Conservation (phyloP, 768 basidiomycete species). For the Serendipita vermifera region DNA sequence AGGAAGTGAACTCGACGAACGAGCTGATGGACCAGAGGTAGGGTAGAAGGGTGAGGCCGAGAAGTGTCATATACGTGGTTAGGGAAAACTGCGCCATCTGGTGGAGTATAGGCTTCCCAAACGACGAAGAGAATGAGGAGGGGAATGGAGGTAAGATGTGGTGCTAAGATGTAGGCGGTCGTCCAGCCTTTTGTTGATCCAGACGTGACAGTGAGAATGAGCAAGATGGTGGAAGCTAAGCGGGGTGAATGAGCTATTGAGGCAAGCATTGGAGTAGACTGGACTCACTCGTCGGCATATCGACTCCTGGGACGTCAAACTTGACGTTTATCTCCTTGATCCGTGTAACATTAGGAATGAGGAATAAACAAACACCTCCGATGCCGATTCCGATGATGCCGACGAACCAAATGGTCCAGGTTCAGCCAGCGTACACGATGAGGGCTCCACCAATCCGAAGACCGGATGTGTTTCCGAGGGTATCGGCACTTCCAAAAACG, state of each 20-base stretch:
- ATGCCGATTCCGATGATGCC: slow-evolving; percentile 18
- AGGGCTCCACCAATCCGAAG: slow-evolving; percentile 14
- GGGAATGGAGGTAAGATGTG: slow-evolving; percentile 34
- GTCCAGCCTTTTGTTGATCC: slow-evolving; percentile 40
- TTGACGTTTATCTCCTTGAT: not conserved
- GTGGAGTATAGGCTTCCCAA: slow-evolving; percentile 34
- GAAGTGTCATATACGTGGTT: slow-evolving; percentile 2
- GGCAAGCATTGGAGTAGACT: too few species aligned
- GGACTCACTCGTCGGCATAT: too few species aligned
- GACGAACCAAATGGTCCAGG: slow-evolving; percentile 24
- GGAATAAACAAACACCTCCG: slow-evolving; percentile 7
- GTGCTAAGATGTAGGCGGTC: slow-evolving; percentile 31
- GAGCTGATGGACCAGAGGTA: slow-evolving; percentile 4
- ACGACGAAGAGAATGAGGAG: slow-evolving; percentile 34
- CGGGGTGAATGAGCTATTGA: too few species aligned
- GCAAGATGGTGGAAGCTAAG: slow-evolving; percentile 24
- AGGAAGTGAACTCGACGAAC: slow-evolving; percentile 5
- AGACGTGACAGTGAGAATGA: slow-evolving; percentile 28
- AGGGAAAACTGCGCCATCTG: slow-evolving; percentile 28
- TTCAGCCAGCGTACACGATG: slow-evolving; percentile 15
- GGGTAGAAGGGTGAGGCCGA: slow-evolving; percentile 4
- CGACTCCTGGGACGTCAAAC: too few species aligned
- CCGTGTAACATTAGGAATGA: slow-evolving; percentile 9
- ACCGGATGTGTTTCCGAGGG: slow-evolving; percentile 18
- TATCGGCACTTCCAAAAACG: slow-evolving; percentile 22